phyloP scores from a whole-genome alignment of 495 filamentous ascomycete genomes.

The Astrocystis sublimbata region DNA sequence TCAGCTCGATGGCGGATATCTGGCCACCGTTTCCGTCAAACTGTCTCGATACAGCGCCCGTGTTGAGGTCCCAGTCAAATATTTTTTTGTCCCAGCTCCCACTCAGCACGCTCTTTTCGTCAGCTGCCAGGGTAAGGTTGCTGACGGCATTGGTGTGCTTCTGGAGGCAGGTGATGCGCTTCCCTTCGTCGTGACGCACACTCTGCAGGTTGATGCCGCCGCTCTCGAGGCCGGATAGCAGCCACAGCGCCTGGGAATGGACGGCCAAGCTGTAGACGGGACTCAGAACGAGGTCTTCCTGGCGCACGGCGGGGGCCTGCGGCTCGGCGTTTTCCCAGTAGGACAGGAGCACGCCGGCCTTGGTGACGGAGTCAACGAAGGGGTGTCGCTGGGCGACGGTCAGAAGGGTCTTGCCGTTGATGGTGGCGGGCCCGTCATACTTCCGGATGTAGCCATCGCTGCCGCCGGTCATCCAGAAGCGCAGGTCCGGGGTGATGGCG shows the following conservation, averaged over 20 bases:
- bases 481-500: conserved; percentile 88
- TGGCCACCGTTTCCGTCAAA: conserved; percentile 80
- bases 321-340: conserved; percentile 91
- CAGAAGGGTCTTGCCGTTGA: conserved; percentile 89
- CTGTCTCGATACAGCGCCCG: conserved; percentile 69
- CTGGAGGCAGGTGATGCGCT: conserved; percentile 74
- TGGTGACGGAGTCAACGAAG: conserved; percentile 95
- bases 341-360: conserved; percentile 86
- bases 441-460: conserved; percentile 93
- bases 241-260: conserved; percentile 86
- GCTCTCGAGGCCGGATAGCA: conserved; percentile 84
- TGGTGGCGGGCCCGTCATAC: conserved; percentile 92
- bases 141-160: conserved; percentile 92
- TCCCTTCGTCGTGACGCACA: conserved; percentile 94
- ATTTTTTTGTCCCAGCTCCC: conserved; percentile 96
- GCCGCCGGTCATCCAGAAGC: conserved; percentile 92
- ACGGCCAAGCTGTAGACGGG: conserved; percentile 93
- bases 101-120: conserved; percentile 86
- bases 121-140: conserved; percentile 74
- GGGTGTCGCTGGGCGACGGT: conserved; percentile 96
- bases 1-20: conserved; percentile 82
- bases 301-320: conserved; percentile 39
- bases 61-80: conserved; percentile 94
- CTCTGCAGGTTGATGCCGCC: conserved; percentile 92
- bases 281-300: conserved; percentile 62